Base-by-base conservation (phyloP, 257 asterid genomes). In the Solanum sitiens region DNA sequence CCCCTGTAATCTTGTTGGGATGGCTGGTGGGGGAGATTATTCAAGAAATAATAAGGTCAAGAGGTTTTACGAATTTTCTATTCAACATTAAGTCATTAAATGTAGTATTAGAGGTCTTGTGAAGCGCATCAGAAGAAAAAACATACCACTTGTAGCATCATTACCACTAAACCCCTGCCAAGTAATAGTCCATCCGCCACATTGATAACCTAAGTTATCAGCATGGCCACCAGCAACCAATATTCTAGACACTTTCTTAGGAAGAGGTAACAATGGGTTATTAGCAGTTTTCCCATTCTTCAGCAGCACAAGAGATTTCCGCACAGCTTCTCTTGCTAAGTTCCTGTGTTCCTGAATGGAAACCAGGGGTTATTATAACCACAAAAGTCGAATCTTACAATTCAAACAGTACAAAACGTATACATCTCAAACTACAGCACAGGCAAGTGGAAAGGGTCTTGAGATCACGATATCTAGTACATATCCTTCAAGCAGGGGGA, bases 141-240 rank as follows among this genome's bases (percentile, higher is more conserved):
- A 18, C 83, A 87, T 93, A 94, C 99, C 99, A 8, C 89, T 79
- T 68, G 98, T 96, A 40, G 65, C 91, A 14, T 92, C 92, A 86
- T 96, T 95, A 75, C 99, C 98, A 11, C 93, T 90, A 89, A 95
- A 95, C 83, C 98, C 99, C 87, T 93, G 98, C 98, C 99, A 95
- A 47, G 90, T 71, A 75, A 95, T 93, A 14, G 99, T 96, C 99
- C 99, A 96, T 87, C 99, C 98, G 88, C 99, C 98, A 90, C 98
- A 96, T 84, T 95, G 98, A 82, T 91, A 95, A 77, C 99, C 99
- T 92, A 96, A 93, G 92, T 96, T 94, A 91, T 96, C 95, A 16
- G 99, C 98, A 89, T 95, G 99, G 72, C 88, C 90, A 84, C 99
- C 99, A 32, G 99, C 96, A 63, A 96, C 96, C 86, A 96, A 91